A percentile compares a stretch with the other conserved stretches of the same genome.
phyloP scores from a whole-genome alignment of 768 basidiomycete species.

The Leccinellum rugosiceps region DNA sequence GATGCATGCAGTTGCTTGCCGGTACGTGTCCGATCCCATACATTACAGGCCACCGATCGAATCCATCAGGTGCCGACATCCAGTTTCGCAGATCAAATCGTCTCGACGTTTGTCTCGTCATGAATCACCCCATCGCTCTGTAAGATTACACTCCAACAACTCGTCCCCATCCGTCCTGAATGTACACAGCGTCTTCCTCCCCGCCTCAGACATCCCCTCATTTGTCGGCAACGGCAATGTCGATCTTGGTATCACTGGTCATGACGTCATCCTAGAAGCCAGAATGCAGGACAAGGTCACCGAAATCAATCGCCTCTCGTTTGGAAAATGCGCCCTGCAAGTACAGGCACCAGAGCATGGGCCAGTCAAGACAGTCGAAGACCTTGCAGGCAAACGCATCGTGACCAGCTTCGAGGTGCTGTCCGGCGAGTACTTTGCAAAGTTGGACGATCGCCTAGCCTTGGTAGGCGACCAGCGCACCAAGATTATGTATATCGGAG shows the following conservation, averaged over 20 bases:
- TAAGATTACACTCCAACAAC: constrained; percentile 27
- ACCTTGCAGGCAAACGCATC: constrained; percentile 86
- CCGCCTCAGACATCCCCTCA: constrained; percentile 94
- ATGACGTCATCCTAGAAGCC: constrained; percentile 94
- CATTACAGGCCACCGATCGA: neutral
- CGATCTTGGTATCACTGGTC: constrained; percentile 95
- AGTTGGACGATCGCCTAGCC: constrained; percentile 53
- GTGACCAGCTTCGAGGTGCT: constrained; percentile 96
- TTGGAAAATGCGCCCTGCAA: constrained; percentile 88
- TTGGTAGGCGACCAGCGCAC: constrained; percentile 61
- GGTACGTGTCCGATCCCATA: constrained; percentile 44
- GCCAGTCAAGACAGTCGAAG: constrained; percentile 64
- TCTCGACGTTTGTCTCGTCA: constrained; percentile 89
- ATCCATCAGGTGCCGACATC: constrained; percentile 79
- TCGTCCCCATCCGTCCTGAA: neutral
- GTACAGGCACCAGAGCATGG: constrained; percentile 86
- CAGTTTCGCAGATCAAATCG: constrained; percentile 86
- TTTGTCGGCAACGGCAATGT: constrained; percentile 98
- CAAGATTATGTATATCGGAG: constrained; percentile 92
- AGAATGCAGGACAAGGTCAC: constrained; percentile 75
- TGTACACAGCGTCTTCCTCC: constrained; percentile 85
- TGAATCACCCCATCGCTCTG: constrained; percentile 94
- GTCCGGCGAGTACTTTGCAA: constrained; percentile 70
- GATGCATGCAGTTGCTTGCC: constrained; percentile 78
- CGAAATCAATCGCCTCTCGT: constrained; percentile 80